Evolutionary conservation across 306 rosid genomes (phyloP), one percentile per base, ranked within the genome.

Genomic region (Lathyrus sativus): DNA sequence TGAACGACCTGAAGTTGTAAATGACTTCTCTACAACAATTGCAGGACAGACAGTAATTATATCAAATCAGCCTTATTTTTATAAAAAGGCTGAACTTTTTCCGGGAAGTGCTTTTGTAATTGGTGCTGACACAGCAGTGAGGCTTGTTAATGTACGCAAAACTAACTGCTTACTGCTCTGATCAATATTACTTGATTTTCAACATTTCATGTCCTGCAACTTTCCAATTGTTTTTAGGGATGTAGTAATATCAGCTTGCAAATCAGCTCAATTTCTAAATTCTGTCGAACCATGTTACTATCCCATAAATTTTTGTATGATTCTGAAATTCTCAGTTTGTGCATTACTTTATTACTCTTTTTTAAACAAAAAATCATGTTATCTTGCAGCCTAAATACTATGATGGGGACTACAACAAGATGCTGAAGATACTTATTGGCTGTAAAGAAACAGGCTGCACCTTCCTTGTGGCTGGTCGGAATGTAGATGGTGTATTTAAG

Each of bases 91-190:
- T 35, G 96, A 90, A 76, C 81, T 88, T 57, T 93, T 90, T 79
- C 97, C 96, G 5, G 96, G 96, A 73, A 88, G 95, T 85, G 90
- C 91, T 43, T 93, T 93, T 81, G 96, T 93, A 74, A 86, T 90
- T 79, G 97, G 98, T 15, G 95, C 83, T 39, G 98, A 93, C 80
- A 93, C 98, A 35, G 97, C 83, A 77, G 91, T 71, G 73, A 86
- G 98, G 86, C 81, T 90, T 70, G 75, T 90, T 41, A 64, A 90
- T 74, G 97, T 93, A 93, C 37, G 96, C 11, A 64, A n/a, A n/a
- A n/a, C n/a, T n/a, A n/a, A 56, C 68, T 37, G 22, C 78, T 6
- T 45, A 24, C 37, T 60, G 22, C 78, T 56, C 11, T 13, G 62
- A 68, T 72, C 11, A 41, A 38, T 46, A 69, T 61, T 45, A 49